Evolutionary conservation across 768 basidiomycete species (phyloP).

Genomic region (Kwoniella pini): DNA sequence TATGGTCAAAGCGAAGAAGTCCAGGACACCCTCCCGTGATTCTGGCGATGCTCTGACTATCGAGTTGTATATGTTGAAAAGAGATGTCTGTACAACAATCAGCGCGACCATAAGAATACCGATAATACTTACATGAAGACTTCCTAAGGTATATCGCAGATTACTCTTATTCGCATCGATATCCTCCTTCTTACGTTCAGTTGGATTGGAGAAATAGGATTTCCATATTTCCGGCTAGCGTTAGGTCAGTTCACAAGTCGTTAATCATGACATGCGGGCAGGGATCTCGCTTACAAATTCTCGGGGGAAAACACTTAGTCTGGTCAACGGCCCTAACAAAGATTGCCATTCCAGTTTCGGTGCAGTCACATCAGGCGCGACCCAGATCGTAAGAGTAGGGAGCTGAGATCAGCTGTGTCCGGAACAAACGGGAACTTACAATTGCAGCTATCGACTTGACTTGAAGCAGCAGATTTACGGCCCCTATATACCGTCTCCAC

Average conservation of each 20-base stretch:
- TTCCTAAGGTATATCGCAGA: constrained; percentile 80
- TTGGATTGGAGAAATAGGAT: constrained; percentile 82
- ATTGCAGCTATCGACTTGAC: constrained; percentile 80
- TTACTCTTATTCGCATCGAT: constrained; percentile 80
- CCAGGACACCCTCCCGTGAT: constrained; percentile 75
- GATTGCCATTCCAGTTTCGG: constrained; percentile 58
- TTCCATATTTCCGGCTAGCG: constrained; percentile 70
- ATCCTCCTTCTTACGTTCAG: constrained; percentile 70
- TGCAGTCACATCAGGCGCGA: constrained; percentile 39
- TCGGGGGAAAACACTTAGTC: constrained; percentile 79
- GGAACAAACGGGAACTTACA: constrained; percentile 47
- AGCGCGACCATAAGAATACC: too few species aligned
- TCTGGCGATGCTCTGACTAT: constrained; percentile 80
- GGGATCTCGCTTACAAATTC: constrained; percentile 69
- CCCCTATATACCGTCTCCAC: constrained; percentile 84
- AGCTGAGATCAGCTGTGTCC: constrained; percentile 36
- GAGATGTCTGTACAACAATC: constrained; percentile 58
- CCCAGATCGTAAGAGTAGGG: constrained; percentile 50
- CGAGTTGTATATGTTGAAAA: constrained; percentile 85
- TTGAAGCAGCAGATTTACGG: constrained; percentile 74
- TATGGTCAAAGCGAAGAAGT: constrained; percentile 75
- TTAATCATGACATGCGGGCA: not conserved
- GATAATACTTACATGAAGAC: constrained; percentile 65
- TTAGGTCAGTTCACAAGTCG: not conserved
- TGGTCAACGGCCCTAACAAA: constrained; percentile 77